These are phyloP conservation scores for Alternaria gansuensis DNA, from an alignment of 2,329 filamentous ascomycete genomes.

Conservation along the genomic window DNA sequence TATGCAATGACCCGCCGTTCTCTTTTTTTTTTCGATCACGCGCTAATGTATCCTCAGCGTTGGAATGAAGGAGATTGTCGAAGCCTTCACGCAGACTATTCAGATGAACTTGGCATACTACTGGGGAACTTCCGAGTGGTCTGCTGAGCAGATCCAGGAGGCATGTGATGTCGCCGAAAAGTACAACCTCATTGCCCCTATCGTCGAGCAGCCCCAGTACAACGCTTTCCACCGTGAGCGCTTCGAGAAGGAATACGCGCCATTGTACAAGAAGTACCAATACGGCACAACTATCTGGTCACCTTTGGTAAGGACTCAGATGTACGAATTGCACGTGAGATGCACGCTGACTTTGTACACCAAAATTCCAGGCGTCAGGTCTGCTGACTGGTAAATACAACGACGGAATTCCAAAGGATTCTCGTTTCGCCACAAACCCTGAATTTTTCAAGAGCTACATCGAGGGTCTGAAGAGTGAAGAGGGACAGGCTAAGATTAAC, in stretches of 20 bases:
- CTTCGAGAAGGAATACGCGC: conserved; percentile 69
- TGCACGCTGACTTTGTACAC: not conserved
- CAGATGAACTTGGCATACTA: conserved; percentile 66
- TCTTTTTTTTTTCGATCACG: too few species aligned
- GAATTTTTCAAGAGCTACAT: conserved; percentile 67
- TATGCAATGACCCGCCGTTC: conserved; percentile 23
- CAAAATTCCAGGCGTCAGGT: conserved; percentile 55
- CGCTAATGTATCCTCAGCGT: conserved; percentile 51
- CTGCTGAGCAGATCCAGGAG: conserved; percentile 66
- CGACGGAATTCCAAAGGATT: conserved; percentile 68
- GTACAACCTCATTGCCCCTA: conserved; percentile 67
- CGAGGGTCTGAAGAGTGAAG: conserved; percentile 59
- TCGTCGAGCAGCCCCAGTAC: conserved; percentile 66
- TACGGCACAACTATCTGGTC: conserved; percentile 67
- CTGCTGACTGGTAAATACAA: conserved; percentile 72
- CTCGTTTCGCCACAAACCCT: conserved; percentile 67
- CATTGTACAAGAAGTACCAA: conserved; percentile 65
- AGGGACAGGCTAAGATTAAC: conserved; percentile 64
- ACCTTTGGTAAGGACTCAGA: conserved; percentile 54
- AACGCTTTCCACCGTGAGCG: conserved; percentile 69
- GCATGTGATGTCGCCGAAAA: conserved; percentile 68
- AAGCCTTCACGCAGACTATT: conserved; percentile 62
- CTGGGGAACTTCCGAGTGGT: conserved; percentile 67
- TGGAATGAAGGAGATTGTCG: conserved; percentile 70
- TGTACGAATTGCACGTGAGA: not conserved